Base-by-base conservation (phyloP, 2,329 filamentous ascomycete species). In the Exophiala alcalophila region DNA sequence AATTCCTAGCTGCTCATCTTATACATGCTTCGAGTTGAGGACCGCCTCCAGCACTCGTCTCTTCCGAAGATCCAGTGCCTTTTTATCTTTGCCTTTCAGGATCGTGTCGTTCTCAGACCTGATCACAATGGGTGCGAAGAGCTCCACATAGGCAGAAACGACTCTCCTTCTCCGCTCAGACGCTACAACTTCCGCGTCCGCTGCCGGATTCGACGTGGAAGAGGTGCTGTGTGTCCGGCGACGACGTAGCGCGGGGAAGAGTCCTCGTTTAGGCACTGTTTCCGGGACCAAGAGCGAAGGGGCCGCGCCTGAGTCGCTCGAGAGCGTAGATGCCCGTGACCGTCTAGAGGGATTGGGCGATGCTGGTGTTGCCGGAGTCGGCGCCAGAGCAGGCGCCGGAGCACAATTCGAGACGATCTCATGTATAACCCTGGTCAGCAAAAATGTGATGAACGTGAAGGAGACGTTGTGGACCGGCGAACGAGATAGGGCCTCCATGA, bases 361-460 rank as follows among this genome's bases (percentile, higher is more conserved):
- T 16, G 16, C 16, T 12, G 33, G 12, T 19, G 32, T 12, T 25
- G 20, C 26, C 20, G 37, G 11, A 12, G 33, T 20, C n/a, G n/a
- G n/a, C 7, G 15, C 19, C 9, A 21, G 26, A n/a, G 26, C 11
- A 4, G 29, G 38, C 5, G 41, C 24, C 33, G 47, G 21, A n/a
- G 32, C 31, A 9, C 43, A 38, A 26, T 20, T 42, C 10, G 47
- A 39, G 6, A 47, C 33, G 21, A 81, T 63, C 56, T 83, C 79
- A 23, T 69, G 68, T 19, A 73, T 66, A 25, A 84, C 71, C 8
- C 74, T 72, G 15, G 73, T 72, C 8, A 96, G 72, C 65, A 89
- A 90, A 6, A 86, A 81, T 0, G 84, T 87, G 11, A 96, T 69
- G 52, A 96, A 89, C 2, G 94, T 85, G 58, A 96, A 94, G 0